Percentiles rank a stretch among this genome's conserved stretches.
These are phyloP conservation scores for Talaromyces rugulosus DNA, from an alignment of 2,329 filamentous ascomycete species.

Conservation along the genomic window DNA sequence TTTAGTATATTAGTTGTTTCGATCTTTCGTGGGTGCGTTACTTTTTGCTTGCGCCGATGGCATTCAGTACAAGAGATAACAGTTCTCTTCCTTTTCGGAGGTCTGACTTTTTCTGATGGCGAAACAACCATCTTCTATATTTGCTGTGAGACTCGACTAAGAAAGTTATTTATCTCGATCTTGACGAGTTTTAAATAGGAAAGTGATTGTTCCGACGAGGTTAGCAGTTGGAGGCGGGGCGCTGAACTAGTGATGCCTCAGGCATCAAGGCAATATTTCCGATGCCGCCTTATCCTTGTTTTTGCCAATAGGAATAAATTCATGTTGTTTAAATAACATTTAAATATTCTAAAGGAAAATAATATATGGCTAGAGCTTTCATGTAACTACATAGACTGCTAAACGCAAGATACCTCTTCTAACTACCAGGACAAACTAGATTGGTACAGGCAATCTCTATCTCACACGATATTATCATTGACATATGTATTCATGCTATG, in stretches of 20 bases:
- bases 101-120: neutral
- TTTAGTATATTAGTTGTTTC: neutral
- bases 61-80: slow-evolving; percentile 17
- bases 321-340: too few species aligned
- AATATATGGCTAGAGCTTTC: too few species aligned
- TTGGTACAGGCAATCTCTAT: too few species aligned
- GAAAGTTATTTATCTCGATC: neutral
- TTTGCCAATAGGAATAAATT: too few species aligned
- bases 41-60: slow-evolving; percentile 18
- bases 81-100: slow-evolving; percentile 11
- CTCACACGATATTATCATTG: too few species aligned
- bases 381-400: too few species aligned
- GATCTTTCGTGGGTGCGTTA: slow-evolving; percentile 3
- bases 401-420: too few species aligned
- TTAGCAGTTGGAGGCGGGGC: neutral
- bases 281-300: too few species aligned
- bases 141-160: neutral
- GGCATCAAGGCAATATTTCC: neutral
- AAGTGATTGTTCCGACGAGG: neutral
- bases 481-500: too few species aligned
- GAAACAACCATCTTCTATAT: neutral
- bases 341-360: too few species aligned
- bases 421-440: too few species aligned
- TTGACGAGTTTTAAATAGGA: neutral
- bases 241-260: neutral